Evolutionary conservation across 768 basidiomycete species (phyloP), one percentile per base, ranked within the genome.

Genomic region (Amanita exitialis): DNA sequence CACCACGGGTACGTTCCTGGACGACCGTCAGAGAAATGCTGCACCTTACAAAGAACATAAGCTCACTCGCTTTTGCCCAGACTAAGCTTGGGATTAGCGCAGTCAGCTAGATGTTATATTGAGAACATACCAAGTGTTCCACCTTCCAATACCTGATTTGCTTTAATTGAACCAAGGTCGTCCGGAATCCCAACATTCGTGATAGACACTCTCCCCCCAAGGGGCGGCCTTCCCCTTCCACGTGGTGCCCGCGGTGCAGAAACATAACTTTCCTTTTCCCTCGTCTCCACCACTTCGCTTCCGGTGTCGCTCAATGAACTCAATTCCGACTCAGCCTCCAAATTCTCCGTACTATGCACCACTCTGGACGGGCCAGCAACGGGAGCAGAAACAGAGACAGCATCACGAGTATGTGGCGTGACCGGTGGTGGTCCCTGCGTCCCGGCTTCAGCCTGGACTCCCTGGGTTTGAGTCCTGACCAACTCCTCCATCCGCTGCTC

Each of bases 1-100:
- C 86, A 95, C 82, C 83, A 94, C 1, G 92, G 92, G 58, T 73
- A 93, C 0, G 82, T 76, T 32, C 70, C 89, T 90, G 53, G 23
- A 44, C 51, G 10, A 7, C 20, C 16, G 41, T 25, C 12, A 21
- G 32, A 8, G 18, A 37, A 39, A 47, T 20, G 16, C 32, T 44
- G 49, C n/a, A 15, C 37, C 43, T 46, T 46, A 38, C 23, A 18
- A 39, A 25, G 45, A 28, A 27, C 27, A 27, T 6, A 35, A 21
- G 65, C 80, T 54, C 57, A 83, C 84, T 71, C 50, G 77, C 69
- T 73, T 91, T 92, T 0, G 86, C 90, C 90, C 91, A 94, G 0
- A 93, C 91, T 90, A 47, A 48, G 15, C 5, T 41, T 42, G 15
- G 10, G 41, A 42, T 3, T 7, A 41, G 38, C 34, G 42, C 54